phyloP scores from a whole-genome alignment of 352 stramenopile species.

The Phytophthora boehmeriae region DNA sequence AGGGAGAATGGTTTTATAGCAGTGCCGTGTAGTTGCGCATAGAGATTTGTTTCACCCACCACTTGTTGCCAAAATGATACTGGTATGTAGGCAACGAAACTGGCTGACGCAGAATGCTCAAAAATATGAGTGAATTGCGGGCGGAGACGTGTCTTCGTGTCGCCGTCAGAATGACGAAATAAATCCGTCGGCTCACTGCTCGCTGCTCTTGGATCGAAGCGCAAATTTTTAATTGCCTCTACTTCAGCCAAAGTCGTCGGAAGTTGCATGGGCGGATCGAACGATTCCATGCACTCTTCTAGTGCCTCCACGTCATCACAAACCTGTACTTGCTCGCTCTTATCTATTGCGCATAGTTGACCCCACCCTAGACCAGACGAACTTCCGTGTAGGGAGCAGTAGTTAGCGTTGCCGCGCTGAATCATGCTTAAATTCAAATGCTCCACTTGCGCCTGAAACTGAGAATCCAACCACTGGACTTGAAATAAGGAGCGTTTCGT shows the following conservation, averaged over 20 bases:
- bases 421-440: constrained; percentile 2
- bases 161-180: constrained; percentile 2
- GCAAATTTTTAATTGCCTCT: constrained; percentile 3
- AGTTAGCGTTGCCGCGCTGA: constrained; percentile 7
- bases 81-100: constrained; percentile 27
- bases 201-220: not conserved
- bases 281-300: not conserved
- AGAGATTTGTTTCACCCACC: constrained; percentile 17
- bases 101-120: constrained; percentile 19
- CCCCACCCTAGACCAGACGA: not conserved
- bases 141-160: constrained; percentile 2
- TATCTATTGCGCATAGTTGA: not conserved
- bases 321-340: not conserved
- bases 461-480: constrained; percentile 7
- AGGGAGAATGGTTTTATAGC: not conserved
- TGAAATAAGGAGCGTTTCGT: constrained; percentile 3
- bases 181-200: not conserved
- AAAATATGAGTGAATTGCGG: constrained; percentile 7
- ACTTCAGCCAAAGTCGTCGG: constrained; percentile 3
- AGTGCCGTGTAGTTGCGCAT: not conserved
- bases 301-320: not conserved
- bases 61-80: constrained; percentile 29
- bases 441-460: constrained; percentile 8
- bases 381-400: not conserved
- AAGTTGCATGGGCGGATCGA: not conserved